Percentiles rank a stretch among this genome's conserved stretches.
These are phyloP conservation scores for Gastrolobium bilobum DNA, from an alignment of 306 rosid genomes.

Conservation along the genomic window DNA sequence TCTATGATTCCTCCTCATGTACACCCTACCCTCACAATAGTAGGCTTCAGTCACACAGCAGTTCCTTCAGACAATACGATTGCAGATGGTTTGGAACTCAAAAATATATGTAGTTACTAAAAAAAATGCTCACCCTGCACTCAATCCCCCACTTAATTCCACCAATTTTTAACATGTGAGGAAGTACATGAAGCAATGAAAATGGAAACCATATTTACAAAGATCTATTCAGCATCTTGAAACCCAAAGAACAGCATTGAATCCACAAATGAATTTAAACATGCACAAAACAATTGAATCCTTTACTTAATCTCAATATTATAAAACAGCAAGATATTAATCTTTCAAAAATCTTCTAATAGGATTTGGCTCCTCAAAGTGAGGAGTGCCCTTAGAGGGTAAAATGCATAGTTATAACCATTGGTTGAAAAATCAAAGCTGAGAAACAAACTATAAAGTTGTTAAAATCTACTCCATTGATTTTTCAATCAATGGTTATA, in stretches of 20 bases:
- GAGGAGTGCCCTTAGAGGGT: too few relatives aligned
- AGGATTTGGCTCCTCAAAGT: too few relatives aligned
- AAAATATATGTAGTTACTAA: background rate
- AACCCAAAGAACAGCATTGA: background rate
- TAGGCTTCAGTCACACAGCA: background rate
- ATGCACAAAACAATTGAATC: background rate
- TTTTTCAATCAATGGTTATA: too few relatives aligned
- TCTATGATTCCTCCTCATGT: too few relatives aligned
- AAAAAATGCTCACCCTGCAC: background rate
- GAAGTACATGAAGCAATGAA: too few relatives aligned
- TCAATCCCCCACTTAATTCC: too few relatives aligned
- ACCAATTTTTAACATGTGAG: too few relatives aligned
- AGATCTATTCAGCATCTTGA: background rate
- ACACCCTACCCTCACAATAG: too few relatives aligned
- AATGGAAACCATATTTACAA: background rate
- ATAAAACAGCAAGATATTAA: background rate
- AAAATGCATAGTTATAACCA: too few relatives aligned
- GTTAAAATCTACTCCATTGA: too few relatives aligned
- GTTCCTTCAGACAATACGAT: background rate
- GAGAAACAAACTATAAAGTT: too few relatives aligned
- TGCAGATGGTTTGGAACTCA: background rate
- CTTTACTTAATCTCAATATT: conserved; percentile 3
- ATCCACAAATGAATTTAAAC: background rate
- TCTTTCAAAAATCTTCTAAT: background rate
- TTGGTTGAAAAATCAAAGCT: too few relatives aligned